Percentiles rank a stretch among this genome's conserved stretches.
Evolutionary conservation across 306 rosid species (phyloP).

Genomic region (Pterocarpus santalinus): DNA sequence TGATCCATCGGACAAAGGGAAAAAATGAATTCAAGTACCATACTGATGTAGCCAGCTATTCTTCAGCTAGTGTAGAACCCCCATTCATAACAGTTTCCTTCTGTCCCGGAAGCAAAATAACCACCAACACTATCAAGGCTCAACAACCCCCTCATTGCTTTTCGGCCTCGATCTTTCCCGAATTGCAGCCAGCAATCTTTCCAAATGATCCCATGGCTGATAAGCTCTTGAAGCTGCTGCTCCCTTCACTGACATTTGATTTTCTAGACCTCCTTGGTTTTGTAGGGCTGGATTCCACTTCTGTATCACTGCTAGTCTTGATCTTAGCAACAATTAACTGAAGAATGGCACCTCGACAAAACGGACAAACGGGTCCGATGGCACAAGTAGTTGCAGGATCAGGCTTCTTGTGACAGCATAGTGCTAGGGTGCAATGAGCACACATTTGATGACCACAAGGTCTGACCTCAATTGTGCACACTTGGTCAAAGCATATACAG

Average conservation of each 20-base stretch:
- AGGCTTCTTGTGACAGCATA: conserved; percentile 93
- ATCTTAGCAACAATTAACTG: conserved; percentile 71
- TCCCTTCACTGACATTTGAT: conserved; percentile 88
- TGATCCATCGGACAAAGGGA: background rate
- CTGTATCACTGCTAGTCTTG: conserved; percentile 55
- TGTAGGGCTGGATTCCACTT: conserved; percentile 66
- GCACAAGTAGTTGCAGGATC: conserved; percentile 57
- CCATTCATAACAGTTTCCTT: conserved; percentile 32
- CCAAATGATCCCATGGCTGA: conserved; percentile 80
- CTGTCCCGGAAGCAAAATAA: conserved; percentile 28
- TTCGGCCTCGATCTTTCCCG: conserved; percentile 67
- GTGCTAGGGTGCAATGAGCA: conserved; percentile 84
- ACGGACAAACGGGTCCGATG: conserved; percentile 77
- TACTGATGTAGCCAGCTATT: conserved; percentile 31
- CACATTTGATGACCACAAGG: conserved; percentile 98
- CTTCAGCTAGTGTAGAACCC: conserved; percentile 29
- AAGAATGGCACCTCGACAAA: conserved; percentile 77
- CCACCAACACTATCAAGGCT: conserved; percentile 47
- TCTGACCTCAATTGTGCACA: conserved; percentile 82
- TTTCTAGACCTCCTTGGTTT: conserved; percentile 80
- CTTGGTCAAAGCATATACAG: conserved; percentile 92
- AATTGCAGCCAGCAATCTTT: conserved; percentile 63
- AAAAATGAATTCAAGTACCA: conserved; percentile 30
- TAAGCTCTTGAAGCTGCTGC: conserved; percentile 90
- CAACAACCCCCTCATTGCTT: conserved; percentile 53